These are phyloP conservation scores for Murraya koenigii DNA, from an alignment of 345 rosid genomes.

Conservation along the genomic window DNA sequence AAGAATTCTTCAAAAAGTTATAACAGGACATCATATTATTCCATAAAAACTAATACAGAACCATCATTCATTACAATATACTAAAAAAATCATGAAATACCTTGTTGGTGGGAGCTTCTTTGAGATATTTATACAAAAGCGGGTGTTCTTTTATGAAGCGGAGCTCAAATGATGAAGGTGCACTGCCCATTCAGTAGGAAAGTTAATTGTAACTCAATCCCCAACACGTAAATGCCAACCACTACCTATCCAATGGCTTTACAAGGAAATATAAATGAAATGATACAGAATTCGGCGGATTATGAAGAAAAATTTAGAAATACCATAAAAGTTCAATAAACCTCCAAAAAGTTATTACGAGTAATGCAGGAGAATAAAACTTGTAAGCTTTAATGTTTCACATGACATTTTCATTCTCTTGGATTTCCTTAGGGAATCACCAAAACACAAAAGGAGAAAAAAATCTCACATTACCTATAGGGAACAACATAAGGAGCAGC, in stretches of 20 bases:
- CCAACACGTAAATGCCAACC: background rate
- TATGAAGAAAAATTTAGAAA: background rate
- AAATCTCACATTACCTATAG: conserved; percentile 55
- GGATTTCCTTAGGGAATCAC: background rate
- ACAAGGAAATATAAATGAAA: background rate
- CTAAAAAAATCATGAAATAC: conserved; percentile 30
- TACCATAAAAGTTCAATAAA: background rate
- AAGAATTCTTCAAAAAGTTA: background rate
- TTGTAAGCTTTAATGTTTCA: background rate
- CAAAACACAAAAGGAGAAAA: background rate
- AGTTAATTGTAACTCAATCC: background rate
- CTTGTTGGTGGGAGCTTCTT: conserved; percentile 65
- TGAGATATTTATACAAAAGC: conserved; percentile 57
- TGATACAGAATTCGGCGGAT: background rate
- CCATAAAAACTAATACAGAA: background rate
- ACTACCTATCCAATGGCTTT: background rate
- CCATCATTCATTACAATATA: background rate
- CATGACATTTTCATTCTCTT: background rate
- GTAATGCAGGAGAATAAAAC: background rate
- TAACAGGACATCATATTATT: background rate
- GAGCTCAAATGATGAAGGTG: conserved; percentile 73
- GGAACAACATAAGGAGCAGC: conserved; percentile 96
- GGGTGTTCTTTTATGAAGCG: conserved; percentile 63
- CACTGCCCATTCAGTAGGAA: conserved; percentile 36
- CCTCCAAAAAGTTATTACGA: background rate